Evolutionary conservation across 2,329 filamentous ascomycete species (phyloP).

Genomic region (Colletotrichum horii): DNA sequence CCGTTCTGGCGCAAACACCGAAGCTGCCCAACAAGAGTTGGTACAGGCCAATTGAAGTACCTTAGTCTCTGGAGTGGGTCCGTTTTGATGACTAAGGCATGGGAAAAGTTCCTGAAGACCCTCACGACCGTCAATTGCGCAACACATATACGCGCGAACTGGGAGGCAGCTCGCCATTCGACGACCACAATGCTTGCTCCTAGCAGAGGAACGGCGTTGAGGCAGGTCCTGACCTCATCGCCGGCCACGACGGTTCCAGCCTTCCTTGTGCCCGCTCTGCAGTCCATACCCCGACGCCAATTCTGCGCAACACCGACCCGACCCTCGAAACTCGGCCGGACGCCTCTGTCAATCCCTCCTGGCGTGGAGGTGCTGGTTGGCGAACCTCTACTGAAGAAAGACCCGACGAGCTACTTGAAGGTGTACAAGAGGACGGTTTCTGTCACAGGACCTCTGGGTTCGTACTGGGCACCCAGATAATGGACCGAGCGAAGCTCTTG

Average conservation of each 20-base stretch:
- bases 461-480: constrained; percentile 27
- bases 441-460: constrained; percentile 82
- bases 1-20: not conserved
- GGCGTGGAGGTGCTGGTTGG: constrained; percentile 80
- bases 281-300: constrained; percentile 48
- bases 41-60: not conserved
- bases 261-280: constrained; percentile 78
- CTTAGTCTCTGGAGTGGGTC: not conserved
- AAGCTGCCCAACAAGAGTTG: not conserved
- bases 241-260: constrained; percentile 64
- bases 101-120: constrained; percentile 29
- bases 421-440: constrained; percentile 72
- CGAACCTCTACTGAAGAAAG: constrained; percentile 60
- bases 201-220: constrained; percentile 64
- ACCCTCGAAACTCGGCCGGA: constrained; percentile 84
- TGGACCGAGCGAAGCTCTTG: not conserved
- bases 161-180: constrained; percentile 31
- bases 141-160: not conserved
- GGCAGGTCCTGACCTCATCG: constrained; percentile 57
- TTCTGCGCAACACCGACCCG: constrained; percentile 76
- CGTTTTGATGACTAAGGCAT: constrained; percentile 35
- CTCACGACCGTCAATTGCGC: not conserved
- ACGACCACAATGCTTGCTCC: constrained; percentile 66
- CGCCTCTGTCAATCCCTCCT: constrained; percentile 79
- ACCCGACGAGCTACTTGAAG: constrained; percentile 64